These are phyloP conservation scores for Plasmodium berghei DNA, from an alignment of 169 alveolate genomes.

Conservation along the genomic window DNA sequence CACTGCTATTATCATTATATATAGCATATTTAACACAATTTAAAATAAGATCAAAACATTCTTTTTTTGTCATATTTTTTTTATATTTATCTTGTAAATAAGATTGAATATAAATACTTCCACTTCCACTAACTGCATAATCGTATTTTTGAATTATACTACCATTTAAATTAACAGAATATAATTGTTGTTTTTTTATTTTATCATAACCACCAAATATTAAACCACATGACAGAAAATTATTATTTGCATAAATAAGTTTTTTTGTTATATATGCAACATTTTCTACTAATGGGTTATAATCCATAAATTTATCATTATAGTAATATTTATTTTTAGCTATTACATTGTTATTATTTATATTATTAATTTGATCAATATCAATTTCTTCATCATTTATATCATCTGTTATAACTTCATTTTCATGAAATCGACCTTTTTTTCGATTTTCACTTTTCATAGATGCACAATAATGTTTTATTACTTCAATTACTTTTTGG, in stretches of 20 bases:
- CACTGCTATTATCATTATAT: constrained; percentile 92
- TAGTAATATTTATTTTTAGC: constrained; percentile 73
- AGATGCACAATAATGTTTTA: constrained; percentile 87
- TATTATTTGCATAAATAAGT: constrained; percentile 89
- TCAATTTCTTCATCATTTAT: constrained; percentile 59
- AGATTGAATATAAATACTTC: constrained; percentile 93
- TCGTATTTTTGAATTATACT: constrained; percentile 85
- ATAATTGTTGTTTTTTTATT: constrained; percentile 88
- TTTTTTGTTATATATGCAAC: constrained; percentile 87
- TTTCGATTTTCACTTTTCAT: constrained; percentile 88
- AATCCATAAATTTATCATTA: constrained; percentile 64
- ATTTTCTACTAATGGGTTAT: constrained; percentile 81
- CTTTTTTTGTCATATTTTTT: constrained; percentile 90
- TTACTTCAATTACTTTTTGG: constrained; percentile 89
- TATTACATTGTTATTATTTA: constrained; percentile 10
- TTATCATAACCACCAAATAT: constrained; percentile 94
- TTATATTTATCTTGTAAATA: constrained; percentile 90
- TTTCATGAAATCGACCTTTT: constrained; percentile 81
- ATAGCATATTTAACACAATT: constrained; percentile 92
- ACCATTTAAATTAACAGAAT: constrained; percentile 93
- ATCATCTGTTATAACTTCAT: constrained; percentile 83
- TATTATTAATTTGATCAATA: constrained; percentile 11
- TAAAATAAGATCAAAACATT: constrained; percentile 86
- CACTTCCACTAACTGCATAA: constrained; percentile 94
- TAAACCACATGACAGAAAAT: constrained; percentile 89